Evolutionary conservation across 495 filamentous ascomycete genomes (phyloP).

Genomic region (Penicillium verhagenii): DNA sequence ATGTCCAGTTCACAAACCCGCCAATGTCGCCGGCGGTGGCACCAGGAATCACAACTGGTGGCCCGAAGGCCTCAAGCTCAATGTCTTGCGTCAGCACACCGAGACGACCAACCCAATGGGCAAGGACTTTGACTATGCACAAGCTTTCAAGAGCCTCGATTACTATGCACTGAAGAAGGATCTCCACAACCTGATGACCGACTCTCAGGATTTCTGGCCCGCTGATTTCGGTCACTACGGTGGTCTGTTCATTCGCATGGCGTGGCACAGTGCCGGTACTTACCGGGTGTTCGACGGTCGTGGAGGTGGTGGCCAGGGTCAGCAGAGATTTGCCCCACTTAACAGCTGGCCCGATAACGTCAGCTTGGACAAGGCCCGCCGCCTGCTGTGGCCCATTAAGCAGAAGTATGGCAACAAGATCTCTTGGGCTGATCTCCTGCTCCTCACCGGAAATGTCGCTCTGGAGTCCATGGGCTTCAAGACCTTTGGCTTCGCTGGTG

Average conservation of each 20-base stretch:
- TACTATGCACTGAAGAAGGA: conserved; percentile 72
- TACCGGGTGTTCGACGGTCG: conserved; percentile 72
- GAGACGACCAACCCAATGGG: conserved; percentile 55
- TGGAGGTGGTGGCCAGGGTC: conserved; percentile 66
- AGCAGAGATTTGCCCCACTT: conserved; percentile 73
- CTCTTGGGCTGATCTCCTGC: conserved; percentile 69
- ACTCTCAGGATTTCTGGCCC: conserved; percentile 75
- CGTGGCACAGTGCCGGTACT: conserved; percentile 74
- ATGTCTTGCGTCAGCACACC: conserved; percentile 71
- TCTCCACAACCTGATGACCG: conserved; percentile 62
- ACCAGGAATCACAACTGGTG: conserved; percentile 68
- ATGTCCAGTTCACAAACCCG: conserved; percentile 49
- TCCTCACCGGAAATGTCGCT: conserved; percentile 70
- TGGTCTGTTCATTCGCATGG: conserved; percentile 73
- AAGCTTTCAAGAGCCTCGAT: conserved; percentile 68
- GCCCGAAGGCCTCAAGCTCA: conserved; percentile 61
- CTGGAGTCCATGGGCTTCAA: conserved; percentile 73
- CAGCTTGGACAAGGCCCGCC: conserved; percentile 72
- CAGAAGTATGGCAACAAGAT: conserved; percentile 80
- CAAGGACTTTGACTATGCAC: conserved; percentile 65
- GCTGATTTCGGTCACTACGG: conserved; percentile 77
- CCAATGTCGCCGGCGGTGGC: conserved; percentile 61
- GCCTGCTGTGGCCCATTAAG: conserved; percentile 76
- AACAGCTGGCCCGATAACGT: conserved; percentile 82
- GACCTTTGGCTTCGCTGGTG: conserved; percentile 70